Evolutionary conservation across 1,284 basidiomycete genomes (phyloP).

Genomic region (Ustilago shanxiensis): DNA sequence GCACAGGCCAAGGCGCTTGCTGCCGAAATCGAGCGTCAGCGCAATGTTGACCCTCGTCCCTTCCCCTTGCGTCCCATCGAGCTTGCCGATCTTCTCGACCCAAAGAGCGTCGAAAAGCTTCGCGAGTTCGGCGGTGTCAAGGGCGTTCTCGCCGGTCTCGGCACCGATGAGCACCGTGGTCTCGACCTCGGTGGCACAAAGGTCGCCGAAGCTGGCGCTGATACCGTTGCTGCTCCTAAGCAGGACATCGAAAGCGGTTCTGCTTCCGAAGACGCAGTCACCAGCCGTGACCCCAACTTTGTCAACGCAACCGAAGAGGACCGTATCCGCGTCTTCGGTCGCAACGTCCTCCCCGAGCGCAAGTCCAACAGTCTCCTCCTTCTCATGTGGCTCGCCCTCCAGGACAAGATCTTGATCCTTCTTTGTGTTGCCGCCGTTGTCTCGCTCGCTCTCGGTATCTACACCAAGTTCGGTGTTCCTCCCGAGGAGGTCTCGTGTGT

Average conservation of each 20-base stretch:
- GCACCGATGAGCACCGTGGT: slow-evolving; percentile 75
- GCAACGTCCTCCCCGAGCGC: slow-evolving; percentile 83
- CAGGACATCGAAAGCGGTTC: slow-evolving; percentile 35
- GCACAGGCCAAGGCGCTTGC: slow-evolving; percentile 55
- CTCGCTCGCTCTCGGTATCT: slow-evolving; percentile 92
- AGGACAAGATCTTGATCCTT: slow-evolving; percentile 93
- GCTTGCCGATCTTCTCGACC: slow-evolving; percentile 89
- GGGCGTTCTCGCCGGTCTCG: slow-evolving; percentile 80
- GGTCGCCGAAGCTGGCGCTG: slow-evolving; percentile 28
- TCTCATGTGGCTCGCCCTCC: slow-evolving; percentile 93
- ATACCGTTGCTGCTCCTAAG: not conserved
- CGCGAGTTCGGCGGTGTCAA: slow-evolving; percentile 80
- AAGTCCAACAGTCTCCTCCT: slow-evolving; percentile 82
- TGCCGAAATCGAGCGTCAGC: slow-evolving; percentile 52
- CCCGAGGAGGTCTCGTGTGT: slow-evolving; percentile 73
- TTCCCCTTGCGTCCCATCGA: slow-evolving; percentile 75
- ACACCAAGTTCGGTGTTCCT: slow-evolving; percentile 83
- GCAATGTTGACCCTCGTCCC: slow-evolving; percentile 61
- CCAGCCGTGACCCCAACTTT: slow-evolving; percentile 34
- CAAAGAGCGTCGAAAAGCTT: slow-evolving; percentile 80
- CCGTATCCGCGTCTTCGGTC: slow-evolving; percentile 77
- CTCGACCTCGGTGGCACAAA: slow-evolving; percentile 55
- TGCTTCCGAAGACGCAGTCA: slow-evolving; percentile 8
- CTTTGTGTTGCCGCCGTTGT: slow-evolving; percentile 91
- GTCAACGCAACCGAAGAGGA: slow-evolving; percentile 52